Percentiles rank a stretch among this genome's conserved stretches.
phyloP scores from a whole-genome alignment of 1,139 yeast species.

The Zygosaccharomyces sapae region DNA sequence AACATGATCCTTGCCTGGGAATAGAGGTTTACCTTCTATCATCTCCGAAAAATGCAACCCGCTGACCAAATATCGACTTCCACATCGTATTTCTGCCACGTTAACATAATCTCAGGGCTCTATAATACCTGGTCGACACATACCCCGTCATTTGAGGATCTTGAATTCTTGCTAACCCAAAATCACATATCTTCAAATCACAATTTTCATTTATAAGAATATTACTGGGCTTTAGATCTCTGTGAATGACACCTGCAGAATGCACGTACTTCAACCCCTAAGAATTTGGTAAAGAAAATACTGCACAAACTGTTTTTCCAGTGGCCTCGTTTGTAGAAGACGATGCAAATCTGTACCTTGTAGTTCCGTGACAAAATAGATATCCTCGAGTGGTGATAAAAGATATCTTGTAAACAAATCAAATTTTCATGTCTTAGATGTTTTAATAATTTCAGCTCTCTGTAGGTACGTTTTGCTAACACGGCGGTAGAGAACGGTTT shows the following conservation, averaged over 20 bases:
- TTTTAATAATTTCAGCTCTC: constrained; percentile 89
- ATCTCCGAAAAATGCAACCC: constrained; percentile 98
- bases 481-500: constrained; percentile 95
- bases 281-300: constrained; percentile 91
- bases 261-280: constrained; percentile 94
- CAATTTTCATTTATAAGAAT: constrained; percentile 92
- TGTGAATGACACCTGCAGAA: constrained; percentile 94
- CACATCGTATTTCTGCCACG: constrained; percentile 99
- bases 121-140: constrained; percentile 90
- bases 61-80: constrained; percentile 99
- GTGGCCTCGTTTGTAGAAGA: constrained; percentile 82
- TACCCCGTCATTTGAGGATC: constrained; percentile 99
- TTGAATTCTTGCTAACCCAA: constrained; percentile 93
- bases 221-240: constrained; percentile 92
- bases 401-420: constrained; percentile 89
- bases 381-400: constrained; percentile 94
- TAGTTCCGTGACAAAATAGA: constrained; percentile 92
- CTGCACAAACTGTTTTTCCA: constrained; percentile 94
- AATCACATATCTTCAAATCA: constrained; percentile 93
- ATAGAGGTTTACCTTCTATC: constrained; percentile 97
- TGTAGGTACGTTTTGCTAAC: constrained; percentile 89
- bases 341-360: constrained; percentile 96
- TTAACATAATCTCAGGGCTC: constrained; percentile 99
- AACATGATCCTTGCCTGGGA: constrained; percentile 98
- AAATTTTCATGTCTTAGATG: constrained; percentile 93